Conservation (phyloP, 2,329 filamentous ascomycete species). For the Clonostachys sp. region DNA sequence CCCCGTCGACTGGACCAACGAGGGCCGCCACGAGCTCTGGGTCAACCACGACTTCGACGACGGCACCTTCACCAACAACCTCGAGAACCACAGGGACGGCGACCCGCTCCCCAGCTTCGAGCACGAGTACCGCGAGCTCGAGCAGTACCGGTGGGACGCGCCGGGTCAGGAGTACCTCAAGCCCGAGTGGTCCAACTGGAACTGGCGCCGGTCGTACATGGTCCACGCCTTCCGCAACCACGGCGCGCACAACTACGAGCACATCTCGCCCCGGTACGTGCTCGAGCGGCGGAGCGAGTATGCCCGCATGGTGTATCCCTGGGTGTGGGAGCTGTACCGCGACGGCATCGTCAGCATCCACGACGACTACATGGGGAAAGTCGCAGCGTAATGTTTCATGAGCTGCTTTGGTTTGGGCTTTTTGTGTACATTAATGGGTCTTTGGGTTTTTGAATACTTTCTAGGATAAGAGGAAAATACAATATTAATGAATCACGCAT, state of each 20-base stretch:
- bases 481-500: too few species aligned
- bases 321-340: slow-evolving; percentile 10
- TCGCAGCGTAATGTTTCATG: too few species aligned
- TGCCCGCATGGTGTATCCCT: slow-evolving; percentile 10
- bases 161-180: slow-evolving; percentile 6
- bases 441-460: too few species aligned
- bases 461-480: too few species aligned
- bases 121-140: slow-evolving; percentile 1
- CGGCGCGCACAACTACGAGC: slow-evolving; percentile 2
- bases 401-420: too few species aligned
- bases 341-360: not conserved
- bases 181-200: too few species aligned
- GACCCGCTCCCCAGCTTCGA: slow-evolving; percentile 1
- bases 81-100: not conserved
- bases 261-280: slow-evolving; percentile 12
- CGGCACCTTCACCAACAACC: slow-evolving; percentile 4
- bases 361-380: too few species aligned
- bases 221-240: slow-evolving; percentile 13
- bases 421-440: too few species aligned
- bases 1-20: slow-evolving; percentile 10
- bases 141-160: slow-evolving; percentile 5
- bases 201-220: too few species aligned
- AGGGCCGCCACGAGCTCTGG: slow-evolving; percentile 7
- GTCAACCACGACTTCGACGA: slow-evolving; percentile 7
- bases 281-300: slow-evolving; percentile 14